phyloP scores from a whole-genome alignment of 2,329 filamentous ascomycete species.

The Fusarium sp. region DNA sequence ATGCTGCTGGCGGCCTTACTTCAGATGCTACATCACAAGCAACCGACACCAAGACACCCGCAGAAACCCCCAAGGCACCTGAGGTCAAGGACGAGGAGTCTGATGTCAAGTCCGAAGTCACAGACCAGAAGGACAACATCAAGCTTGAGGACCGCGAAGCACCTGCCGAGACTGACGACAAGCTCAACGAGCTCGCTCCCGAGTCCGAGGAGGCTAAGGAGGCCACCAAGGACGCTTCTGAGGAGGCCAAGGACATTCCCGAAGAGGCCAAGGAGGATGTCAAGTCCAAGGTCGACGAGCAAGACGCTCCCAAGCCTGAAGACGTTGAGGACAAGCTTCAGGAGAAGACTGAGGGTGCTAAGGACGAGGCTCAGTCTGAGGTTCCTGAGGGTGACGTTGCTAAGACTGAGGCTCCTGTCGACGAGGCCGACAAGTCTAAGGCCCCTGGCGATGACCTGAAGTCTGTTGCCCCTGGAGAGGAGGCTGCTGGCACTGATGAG shows the following conservation, averaged over 20 bases:
- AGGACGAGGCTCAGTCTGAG: constrained; percentile 42
- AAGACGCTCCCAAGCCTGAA: constrained; percentile 28
- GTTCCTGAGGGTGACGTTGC: constrained; percentile 10
- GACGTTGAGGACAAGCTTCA: constrained; percentile 25
- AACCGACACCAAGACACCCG: constrained; percentile 28
- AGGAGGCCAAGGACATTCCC: constrained; percentile 27
- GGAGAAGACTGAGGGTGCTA: constrained; percentile 24
- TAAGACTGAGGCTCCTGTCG: not conserved
- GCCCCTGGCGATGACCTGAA: constrained; percentile 51
- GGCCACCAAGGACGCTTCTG: constrained; percentile 19
- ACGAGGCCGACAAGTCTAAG: constrained; percentile 33
- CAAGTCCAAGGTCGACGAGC: constrained; percentile 30
- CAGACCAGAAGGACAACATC: constrained; percentile 26
- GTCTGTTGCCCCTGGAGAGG: constrained; percentile 52
- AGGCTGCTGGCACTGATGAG: constrained; percentile 48
- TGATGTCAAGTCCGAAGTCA: constrained; percentile 15
- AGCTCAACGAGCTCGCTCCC: constrained; percentile 32
- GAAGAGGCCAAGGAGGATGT: constrained; percentile 32
- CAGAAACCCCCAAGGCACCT: constrained; percentile 34
- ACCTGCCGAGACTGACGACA: constrained; percentile 29
- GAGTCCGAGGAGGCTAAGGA: constrained; percentile 31
- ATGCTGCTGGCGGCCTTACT: constrained; percentile 1
- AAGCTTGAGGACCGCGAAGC: constrained; percentile 36
- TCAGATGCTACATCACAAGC: constrained; percentile 24
- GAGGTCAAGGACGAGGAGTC: constrained; percentile 23